Percentiles rank a stretch among this genome's conserved stretches.
Evolutionary conservation across 2,329 filamentous ascomycete species (phyloP).

Genomic region (Paradendryphiella salina): DNA sequence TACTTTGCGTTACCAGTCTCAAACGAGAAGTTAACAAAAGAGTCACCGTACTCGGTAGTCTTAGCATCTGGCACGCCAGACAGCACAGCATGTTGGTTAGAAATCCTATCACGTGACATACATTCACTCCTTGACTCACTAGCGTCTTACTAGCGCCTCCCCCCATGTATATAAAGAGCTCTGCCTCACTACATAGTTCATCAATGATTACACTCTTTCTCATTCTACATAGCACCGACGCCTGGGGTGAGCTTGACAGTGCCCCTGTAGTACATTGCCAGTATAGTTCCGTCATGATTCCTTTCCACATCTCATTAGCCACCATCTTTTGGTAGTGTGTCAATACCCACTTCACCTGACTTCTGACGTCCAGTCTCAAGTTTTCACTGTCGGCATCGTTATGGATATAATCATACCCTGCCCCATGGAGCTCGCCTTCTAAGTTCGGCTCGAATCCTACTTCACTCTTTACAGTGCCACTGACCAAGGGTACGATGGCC

Average conservation of each 20-base stretch:
- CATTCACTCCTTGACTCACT: too few relatives aligned
- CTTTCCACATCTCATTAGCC: conserved; percentile 3
- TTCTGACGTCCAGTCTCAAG: conserved; percentile 38
- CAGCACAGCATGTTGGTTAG: too few relatives aligned
- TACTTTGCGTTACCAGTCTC: conserved; percentile 37
- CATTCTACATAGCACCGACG: too few relatives aligned
- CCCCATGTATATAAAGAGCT: too few relatives aligned
- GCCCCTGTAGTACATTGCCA: conserved; percentile 44
- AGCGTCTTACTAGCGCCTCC: too few relatives aligned
- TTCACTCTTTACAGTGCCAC: conserved; percentile 39
- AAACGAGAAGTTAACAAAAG: conserved; percentile 37
- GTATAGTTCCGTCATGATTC: conserved; percentile 26
- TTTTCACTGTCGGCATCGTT: conserved; percentile 32
- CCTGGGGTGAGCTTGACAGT: conserved; percentile 30
- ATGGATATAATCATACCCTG: conserved; percentile 41
- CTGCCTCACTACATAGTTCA: too few relatives aligned
- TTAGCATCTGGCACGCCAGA: conserved; percentile 26
- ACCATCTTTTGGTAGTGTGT: too few relatives aligned
- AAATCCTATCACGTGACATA: too few relatives aligned
- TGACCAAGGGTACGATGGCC: conserved; percentile 37
- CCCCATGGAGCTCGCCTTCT: conserved; percentile 36
- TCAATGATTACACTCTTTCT: too few relatives aligned
- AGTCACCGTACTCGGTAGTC: conserved; percentile 38
- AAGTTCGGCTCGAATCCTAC: conserved; percentile 34
- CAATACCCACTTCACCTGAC: conserved; percentile 31